Evolutionary conservation across 1,139 yeast genomes (phyloP).

Genomic region (Blastobotrys ciferrii): DNA sequence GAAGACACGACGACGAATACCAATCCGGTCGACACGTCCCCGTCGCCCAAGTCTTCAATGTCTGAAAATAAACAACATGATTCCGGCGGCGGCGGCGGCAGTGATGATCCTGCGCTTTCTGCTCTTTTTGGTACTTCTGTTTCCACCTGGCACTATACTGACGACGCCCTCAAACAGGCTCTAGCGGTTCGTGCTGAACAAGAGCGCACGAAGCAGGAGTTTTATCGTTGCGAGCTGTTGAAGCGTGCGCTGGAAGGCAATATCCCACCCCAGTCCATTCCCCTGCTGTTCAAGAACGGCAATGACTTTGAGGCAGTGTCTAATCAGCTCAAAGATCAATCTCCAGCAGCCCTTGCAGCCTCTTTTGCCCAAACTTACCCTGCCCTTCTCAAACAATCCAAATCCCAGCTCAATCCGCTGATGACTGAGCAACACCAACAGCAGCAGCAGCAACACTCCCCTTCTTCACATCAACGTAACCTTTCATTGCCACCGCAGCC

Average conservation of each 20-base stretch:
- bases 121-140: slow-evolving; percentile 20
- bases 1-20: no score
- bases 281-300: slow-evolving; percentile 48
- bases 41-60: slow-evolving; percentile 1
- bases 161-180: slow-evolving; percentile 60
- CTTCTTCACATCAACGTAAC: slow-evolving; percentile 12
- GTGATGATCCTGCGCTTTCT: slow-evolving; percentile 1
- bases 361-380: slow-evolving; percentile 1
- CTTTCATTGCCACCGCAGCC: slow-evolving; percentile 6
- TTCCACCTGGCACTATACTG: slow-evolving; percentile 58
- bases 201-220: slow-evolving; percentile 82
- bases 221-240: slow-evolving; percentile 62
- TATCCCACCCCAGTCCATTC: slow-evolving; percentile 67
- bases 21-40: slow-evolving; percentile 2
- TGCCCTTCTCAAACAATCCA: background rate
- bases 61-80: background rate
- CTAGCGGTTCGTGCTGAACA: slow-evolving; percentile 68
- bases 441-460: slow-evolving; percentile 5
- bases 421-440: slow-evolving; percentile 10
- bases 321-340: slow-evolving; percentile 2
- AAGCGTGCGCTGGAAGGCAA: slow-evolving; percentile 61
- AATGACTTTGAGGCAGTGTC: background rate
- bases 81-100: no score
- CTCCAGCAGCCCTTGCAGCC: slow-evolving; percentile 4
- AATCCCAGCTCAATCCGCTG: slow-evolving; percentile 4